A percentile compares a stretch with the other conserved stretches of the same genome.
These are phyloP conservation scores for Tetrastigma voinierianum DNA, from an alignment of 164 flowering plant species.

Conservation along the genomic window DNA sequence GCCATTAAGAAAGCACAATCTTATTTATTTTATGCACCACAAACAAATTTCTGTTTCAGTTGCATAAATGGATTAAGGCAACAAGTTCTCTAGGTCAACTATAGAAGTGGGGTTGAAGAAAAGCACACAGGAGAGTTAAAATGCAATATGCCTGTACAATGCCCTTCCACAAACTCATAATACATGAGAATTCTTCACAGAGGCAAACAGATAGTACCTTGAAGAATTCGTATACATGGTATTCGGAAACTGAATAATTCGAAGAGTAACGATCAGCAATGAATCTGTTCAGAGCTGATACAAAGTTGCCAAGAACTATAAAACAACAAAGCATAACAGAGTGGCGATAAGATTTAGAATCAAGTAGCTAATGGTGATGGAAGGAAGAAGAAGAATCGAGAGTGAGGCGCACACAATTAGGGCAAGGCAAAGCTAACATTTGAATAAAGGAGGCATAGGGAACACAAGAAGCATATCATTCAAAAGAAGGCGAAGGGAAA, in stretches of 20 bases:
- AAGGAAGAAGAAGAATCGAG: not conserved
- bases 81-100: too few relatives aligned
- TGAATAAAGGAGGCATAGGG: too few relatives aligned
- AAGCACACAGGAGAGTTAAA: too few relatives aligned
- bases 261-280: constrained; percentile 74
- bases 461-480: constrained; percentile 1
- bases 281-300: constrained; percentile 80
- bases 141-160: not conserved
- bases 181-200: not conserved
- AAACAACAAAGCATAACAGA: constrained; percentile 10
- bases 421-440: too few relatives aligned
- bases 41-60: too few relatives aligned
- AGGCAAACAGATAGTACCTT: constrained; percentile 45
- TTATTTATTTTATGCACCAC: too few relatives aligned
- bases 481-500: not conserved
- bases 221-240: constrained; percentile 87
- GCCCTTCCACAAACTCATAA: not conserved
- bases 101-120: too few relatives aligned
- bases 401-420: not conserved
- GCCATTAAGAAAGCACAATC: too few relatives aligned
- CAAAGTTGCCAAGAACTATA: constrained; percentile 86
- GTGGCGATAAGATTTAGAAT: not conserved
- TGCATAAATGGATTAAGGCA: too few relatives aligned
- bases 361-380: too few relatives aligned
- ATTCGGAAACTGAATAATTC: constrained; percentile 77